Evolutionary conservation across 352 stramenopile genomes (phyloP), one percentile per base, ranked within the genome.

Genomic region (Phytophthora pseudosyringae): DNA sequence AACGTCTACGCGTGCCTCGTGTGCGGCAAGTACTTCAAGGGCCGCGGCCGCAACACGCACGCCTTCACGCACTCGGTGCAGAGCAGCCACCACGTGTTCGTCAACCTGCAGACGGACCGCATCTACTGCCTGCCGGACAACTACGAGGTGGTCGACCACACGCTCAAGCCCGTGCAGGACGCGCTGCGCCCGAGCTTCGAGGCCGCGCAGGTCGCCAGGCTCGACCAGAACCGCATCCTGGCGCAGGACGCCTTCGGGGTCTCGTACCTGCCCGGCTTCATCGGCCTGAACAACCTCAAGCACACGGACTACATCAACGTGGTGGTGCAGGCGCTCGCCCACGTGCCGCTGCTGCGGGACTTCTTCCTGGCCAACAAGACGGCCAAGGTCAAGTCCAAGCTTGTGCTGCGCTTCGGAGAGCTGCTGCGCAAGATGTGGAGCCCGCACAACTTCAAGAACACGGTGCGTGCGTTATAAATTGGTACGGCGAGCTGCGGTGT

Each of bases 1-100:
- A 98, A 99, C 77, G 97, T 99, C 21, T 99, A 99, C 76, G 91
- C 86, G 16, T 99, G 98, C 76, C 88, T 99, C 9, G 97, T 99
- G 13, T 99, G 98, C 68, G 98, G 98, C 59, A 99, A 99, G 69
- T 99, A 98, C 79, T 99, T 99, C 71, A 93, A 98, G 40, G 98
- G 98, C 32, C 80, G 90, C 46, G 95, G 96, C 51, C 80, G 84
- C 65, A 88, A 83, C 36, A 99, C 93, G 13, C 90, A 95, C 58
- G 98, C 98, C 3, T 99, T 99, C 78, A 99, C 90, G 33, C 98
- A 99, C 76, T 95, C 89, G 38, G 90, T 99, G 50, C 89, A 99
- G 71, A 90, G 88, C 59, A 89, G 86, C 54, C 98, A 99, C 75
- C 97, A 97, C 82, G 97, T 99, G 11, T 99, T 98, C 71, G 96